Conservation (phyloP, 305 asterid genomes). For the Coffea humblotiana region DNA sequence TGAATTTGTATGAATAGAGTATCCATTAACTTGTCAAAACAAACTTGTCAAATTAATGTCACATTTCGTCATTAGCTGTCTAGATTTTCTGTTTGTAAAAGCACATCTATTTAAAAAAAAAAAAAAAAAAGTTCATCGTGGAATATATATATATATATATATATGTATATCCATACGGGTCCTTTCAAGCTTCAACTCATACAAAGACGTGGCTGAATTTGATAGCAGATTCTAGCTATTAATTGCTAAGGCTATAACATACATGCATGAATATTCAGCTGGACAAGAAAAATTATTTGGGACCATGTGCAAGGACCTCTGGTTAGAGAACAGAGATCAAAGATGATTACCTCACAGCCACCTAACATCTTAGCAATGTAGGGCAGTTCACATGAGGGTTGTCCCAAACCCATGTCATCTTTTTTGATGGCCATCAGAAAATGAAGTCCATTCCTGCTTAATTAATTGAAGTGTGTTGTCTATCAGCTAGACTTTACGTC, state of each 20-base stretch:
- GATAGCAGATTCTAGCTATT: not conserved
- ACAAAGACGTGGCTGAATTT: constrained; percentile 1
- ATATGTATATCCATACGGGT: not conserved
- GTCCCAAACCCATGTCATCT: constrained; percentile 14
- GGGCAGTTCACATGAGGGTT: constrained; percentile 34
- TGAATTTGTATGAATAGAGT: not conserved
- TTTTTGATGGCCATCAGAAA: not conserved
- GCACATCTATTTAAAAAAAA: too few relatives aligned
- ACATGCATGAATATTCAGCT: constrained; percentile 1
- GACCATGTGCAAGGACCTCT: constrained; percentile 32
- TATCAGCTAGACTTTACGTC: constrained; percentile 17
- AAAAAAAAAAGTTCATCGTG: too few relatives aligned
- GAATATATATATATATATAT: too few relatives aligned
- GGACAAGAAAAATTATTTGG: constrained; percentile 17
- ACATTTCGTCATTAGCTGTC: constrained; percentile 6
- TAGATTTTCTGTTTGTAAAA: constrained; percentile 9
- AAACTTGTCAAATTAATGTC: not conserved
- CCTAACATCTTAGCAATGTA: constrained; percentile 31
- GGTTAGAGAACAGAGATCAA: constrained; percentile 19
- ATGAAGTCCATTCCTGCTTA: constrained; percentile 11
- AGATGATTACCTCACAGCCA: constrained; percentile 23
- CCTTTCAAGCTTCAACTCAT: constrained; percentile 10
- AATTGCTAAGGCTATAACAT: not conserved
- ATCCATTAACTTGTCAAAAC: not conserved
- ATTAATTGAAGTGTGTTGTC: constrained; percentile 16